A percentile compares a stretch with the other conserved stretches of the same genome.
Conservation (phyloP, 2,329 filamentous ascomycete genomes). For the Calonectria honghensis region DNA sequence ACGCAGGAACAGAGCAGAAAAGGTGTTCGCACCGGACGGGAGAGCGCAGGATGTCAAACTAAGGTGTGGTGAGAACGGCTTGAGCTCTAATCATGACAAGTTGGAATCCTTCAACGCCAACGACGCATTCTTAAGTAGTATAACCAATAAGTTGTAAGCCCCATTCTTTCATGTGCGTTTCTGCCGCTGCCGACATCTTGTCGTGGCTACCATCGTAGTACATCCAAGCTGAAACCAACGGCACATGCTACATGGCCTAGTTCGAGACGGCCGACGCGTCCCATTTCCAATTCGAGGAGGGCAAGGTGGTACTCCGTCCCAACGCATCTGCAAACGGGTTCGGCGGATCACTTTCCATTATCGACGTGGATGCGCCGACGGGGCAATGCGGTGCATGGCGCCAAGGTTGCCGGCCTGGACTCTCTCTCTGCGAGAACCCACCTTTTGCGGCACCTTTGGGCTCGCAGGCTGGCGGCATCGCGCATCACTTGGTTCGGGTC, state of each 20-base stretch:
- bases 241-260: slow-evolving; percentile 19
- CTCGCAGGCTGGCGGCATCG: slow-evolving; percentile 2
- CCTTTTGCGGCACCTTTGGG: not conserved
- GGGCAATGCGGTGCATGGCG: slow-evolving; percentile 22
- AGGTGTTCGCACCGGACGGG: not conserved
- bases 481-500: slow-evolving; percentile 10
- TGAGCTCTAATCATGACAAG: slow-evolving; percentile 7
- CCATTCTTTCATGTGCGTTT: slow-evolving; percentile 22
- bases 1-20: not conserved
- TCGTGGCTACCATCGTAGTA: slow-evolving; percentile 2
- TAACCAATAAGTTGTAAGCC: slow-evolving; percentile 17
- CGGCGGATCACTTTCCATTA: slow-evolving; percentile 30
- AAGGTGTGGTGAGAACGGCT: slow-evolving; percentile 10
- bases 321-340: slow-evolving; percentile 17
- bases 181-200: slow-evolving; percentile 13
- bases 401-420: slow-evolving; percentile 16
- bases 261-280: slow-evolving; percentile 6
- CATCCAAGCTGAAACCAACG: not conserved
- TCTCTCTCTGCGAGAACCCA: not conserved
- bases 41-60: not conserved
- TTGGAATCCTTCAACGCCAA: slow-evolving; percentile 22
- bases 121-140: slow-evolving; percentile 20
- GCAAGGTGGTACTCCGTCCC: slow-evolving; percentile 7
- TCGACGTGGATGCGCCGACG: slow-evolving; percentile 8
- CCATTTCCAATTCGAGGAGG: slow-evolving; percentile 19